A percentile compares a stretch with the other conserved stretches of the same genome.
These are phyloP conservation scores for Blastocystis sp. DNA, from an alignment of 352 stramenopile species.

Conservation along the genomic window DNA sequence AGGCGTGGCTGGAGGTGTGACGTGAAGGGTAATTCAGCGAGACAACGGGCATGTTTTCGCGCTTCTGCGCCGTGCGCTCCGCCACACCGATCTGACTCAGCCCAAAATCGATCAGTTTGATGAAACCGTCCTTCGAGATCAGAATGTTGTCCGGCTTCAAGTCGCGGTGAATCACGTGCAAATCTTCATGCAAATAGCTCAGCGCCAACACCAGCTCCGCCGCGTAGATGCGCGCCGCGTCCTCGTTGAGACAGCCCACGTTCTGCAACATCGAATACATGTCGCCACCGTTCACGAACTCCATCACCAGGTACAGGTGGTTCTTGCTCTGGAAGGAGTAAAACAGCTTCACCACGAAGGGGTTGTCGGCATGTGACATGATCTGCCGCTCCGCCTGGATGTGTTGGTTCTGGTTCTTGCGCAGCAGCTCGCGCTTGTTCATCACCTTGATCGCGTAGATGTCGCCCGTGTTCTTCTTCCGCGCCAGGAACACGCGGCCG, in stretches of 20 bases:
- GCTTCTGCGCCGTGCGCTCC: background rate
- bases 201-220: constrained; percentile 78
- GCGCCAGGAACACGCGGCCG: constrained; percentile 85
- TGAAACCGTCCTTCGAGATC: constrained; percentile 77
- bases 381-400: constrained; percentile 88
- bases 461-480: constrained; percentile 85
- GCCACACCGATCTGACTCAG: constrained; percentile 60
- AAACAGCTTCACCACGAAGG: constrained; percentile 88
- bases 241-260: constrained; percentile 63
- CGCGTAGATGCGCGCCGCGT: constrained; percentile 86
- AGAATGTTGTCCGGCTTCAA: constrained; percentile 77
- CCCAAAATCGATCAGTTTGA: constrained; percentile 73
- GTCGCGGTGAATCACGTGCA: constrained; percentile 76
- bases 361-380: constrained; percentile 84
- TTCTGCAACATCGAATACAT: constrained; percentile 84
- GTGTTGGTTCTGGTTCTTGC: constrained; percentile 86
- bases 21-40: background rate
- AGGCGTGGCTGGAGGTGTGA: too few species aligned
- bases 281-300: constrained; percentile 86
- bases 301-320: constrained; percentile 88
- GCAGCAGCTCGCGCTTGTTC: constrained; percentile 84
- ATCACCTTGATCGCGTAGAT: constrained; percentile 89
- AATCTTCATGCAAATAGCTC: constrained; percentile 74
- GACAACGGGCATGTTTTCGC: background rate
- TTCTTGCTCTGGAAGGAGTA: constrained; percentile 87